These are phyloP conservation scores for Syzygium oleosum DNA, from an alignment of 345 rosid genomes.

Conservation along the genomic window DNA sequence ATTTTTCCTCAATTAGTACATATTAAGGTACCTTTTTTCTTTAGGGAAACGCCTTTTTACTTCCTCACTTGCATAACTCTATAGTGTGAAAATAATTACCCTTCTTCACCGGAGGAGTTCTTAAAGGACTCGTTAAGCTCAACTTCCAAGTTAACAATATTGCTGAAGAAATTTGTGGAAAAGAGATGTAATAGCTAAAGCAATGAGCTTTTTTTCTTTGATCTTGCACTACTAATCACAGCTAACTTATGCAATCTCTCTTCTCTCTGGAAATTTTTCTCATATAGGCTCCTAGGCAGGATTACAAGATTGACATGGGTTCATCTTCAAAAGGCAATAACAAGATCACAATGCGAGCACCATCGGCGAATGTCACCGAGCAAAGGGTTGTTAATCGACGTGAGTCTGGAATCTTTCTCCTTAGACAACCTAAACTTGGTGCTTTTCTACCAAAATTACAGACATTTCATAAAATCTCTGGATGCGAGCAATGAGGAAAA, in stretches of 20 bases:
- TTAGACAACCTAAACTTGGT: not conserved
- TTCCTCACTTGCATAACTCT: not conserved
- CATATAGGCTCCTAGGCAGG: slow-evolving; percentile 39
- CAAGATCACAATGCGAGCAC: slow-evolving; percentile 39
- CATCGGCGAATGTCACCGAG: slow-evolving; percentile 18
- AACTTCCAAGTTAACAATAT: not conserved
- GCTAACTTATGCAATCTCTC: not conserved
- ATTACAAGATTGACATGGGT: slow-evolving; percentile 43
- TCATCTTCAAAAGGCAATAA: slow-evolving; percentile 57
- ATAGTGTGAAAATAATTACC: not conserved
- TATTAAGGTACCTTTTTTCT: not conserved
- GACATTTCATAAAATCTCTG: not conserved
- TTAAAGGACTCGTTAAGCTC: not conserved
- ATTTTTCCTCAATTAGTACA: not conserved
- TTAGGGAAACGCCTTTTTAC: not conserved
- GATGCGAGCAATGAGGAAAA: not conserved
- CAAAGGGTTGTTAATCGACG: slow-evolving; percentile 73
- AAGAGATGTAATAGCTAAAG: not conserved
- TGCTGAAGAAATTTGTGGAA: not conserved
- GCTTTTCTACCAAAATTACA: not conserved
- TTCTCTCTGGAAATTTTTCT: not conserved
- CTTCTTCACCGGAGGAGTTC: not conserved
- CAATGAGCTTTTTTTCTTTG: not conserved
- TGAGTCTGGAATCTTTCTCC: slow-evolving; percentile 17
- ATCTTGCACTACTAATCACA: not conserved